Conservation (phyloP, 2,329 filamentous ascomycete genomes). For the Pseudonectria buxi region DNA sequence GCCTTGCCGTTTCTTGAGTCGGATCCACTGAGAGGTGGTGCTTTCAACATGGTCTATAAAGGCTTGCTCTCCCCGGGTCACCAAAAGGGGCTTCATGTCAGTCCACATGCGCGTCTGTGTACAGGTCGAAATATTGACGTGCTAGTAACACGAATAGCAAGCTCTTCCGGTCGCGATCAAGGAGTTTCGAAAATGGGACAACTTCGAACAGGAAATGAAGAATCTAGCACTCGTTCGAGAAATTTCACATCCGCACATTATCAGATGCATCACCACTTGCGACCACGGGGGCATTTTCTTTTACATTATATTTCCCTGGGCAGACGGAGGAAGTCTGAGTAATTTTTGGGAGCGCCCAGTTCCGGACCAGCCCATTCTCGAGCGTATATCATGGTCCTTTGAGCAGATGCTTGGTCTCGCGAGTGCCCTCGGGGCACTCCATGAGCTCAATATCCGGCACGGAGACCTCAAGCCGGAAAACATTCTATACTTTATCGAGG, state of each 20-base stretch:
- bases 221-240: conserved; percentile 3
- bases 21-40: not conserved
- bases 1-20: conserved; percentile 2
- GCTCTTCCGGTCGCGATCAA: conserved; percentile 8
- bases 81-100: conserved; percentile 2
- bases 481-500: conserved; percentile 8
- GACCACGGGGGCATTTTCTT: conserved; percentile 1
- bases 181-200: not conserved
- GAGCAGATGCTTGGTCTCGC: conserved; percentile 10
- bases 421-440: conserved; percentile 5
- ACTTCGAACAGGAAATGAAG: conserved; percentile 4
- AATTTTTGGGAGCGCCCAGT: conserved; percentile 6
- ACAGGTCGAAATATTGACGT: not conserved
- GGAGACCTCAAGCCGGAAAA: conserved; percentile 15
- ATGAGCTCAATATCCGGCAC: conserved; percentile 7
- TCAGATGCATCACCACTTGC: conserved; percentile 6
- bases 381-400: conserved; percentile 6
- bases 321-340: conserved; percentile 8
- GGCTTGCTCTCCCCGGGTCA: conserved; percentile 4
- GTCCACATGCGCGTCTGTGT: accelerated
- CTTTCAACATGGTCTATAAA: conserved; percentile 3
- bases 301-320: conserved; percentile 14
- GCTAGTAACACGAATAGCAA: too few species aligned
- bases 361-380: not conserved
- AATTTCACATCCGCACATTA: conserved; percentile 7